Conservation (phyloP, 768 basidiomycete genomes). For the Cystofilobasidium bisporidii region DNA sequence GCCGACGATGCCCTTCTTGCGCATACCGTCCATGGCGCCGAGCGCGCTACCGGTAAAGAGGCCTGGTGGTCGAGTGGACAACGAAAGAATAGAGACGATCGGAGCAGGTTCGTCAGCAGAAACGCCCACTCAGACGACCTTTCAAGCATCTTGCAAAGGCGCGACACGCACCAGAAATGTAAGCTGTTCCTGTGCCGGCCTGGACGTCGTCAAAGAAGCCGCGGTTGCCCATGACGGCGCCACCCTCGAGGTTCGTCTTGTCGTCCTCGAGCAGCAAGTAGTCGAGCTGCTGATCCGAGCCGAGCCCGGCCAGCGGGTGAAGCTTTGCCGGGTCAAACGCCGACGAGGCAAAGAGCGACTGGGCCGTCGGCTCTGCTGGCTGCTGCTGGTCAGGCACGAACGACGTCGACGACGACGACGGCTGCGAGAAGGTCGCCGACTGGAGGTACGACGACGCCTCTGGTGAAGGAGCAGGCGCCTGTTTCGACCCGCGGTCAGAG, state of each 20-base stretch:
- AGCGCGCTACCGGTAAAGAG: slow-evolving; percentile 88
- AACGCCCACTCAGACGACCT: slow-evolving; percentile 34
- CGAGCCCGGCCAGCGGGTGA: slow-evolving; percentile 85
- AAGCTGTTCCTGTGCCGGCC: slow-evolving; percentile 98
- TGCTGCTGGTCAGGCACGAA: slow-evolving; percentile 1
- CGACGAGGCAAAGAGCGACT: slow-evolving; percentile 55
- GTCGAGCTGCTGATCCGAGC: slow-evolving; percentile 71
- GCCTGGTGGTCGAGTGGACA: slow-evolving; percentile 53
- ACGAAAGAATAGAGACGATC: slow-evolving; percentile 47
- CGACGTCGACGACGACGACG: slow-evolving; percentile 21
- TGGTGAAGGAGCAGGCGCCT: not conserved
- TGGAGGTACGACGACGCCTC: slow-evolving; percentile 19
- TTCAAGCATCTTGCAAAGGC: slow-evolving; percentile 47
- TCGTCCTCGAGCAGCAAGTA: slow-evolving; percentile 94
- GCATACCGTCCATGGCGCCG: slow-evolving; percentile 90
- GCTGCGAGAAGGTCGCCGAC: slow-evolving; percentile 3
- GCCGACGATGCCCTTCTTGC: slow-evolving; percentile 45
- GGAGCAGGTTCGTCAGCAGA: not conserved
- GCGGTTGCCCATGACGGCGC: slow-evolving; percentile 94
- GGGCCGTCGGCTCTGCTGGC: slow-evolving; percentile 48
- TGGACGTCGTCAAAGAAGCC: slow-evolving; percentile 78
- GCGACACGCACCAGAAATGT: slow-evolving; percentile 84
- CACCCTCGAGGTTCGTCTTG: slow-evolving; percentile 82
- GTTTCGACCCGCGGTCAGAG: slow-evolving; percentile 13
- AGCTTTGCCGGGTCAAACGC: slow-evolving; percentile 84